Evolutionary conservation across 306 rosid genomes (phyloP), one percentile per base, ranked within the genome.

Genomic region (Hippophae tibetana): DNA sequence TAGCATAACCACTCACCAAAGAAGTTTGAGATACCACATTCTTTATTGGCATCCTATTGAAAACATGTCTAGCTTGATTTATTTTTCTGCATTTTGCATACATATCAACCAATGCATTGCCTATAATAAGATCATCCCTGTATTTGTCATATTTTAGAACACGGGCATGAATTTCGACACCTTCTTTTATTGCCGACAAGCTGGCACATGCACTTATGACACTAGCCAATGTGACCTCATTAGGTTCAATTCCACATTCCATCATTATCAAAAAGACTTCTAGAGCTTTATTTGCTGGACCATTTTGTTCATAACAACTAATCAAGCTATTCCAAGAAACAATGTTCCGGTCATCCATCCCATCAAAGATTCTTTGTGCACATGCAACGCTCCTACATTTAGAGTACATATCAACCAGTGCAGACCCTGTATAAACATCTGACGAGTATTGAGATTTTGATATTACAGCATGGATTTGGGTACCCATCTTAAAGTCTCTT

Each of bases 1-100:
- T 72, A 25, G 72, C 68, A 56, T 72, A 72, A 11, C 77, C 77
- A 40, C 77, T 72, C 9, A 72, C 64, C 72, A 72, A 55, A 47
- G 77, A 72, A 43, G 77, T 72, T 62, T 72, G 61, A 9, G 72
- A 72, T 54, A 56, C 64, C 47, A 72, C 60, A 51, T 61, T 72
- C 56, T 68, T 72, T 1, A 43, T 42, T 44, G 69, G 68, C 77
- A 66, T 61, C 46, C 77, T 51, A 63, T 66, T 60, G n/a, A 66
- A 66, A 61, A 61, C 63, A 67, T 52, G 31, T 43, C 72, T 61
- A 9, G 77, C 77, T 52, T 66, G 55, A 9, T 55, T 43, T 6
- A 72, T 14, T 27, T 56, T 60, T 7, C 61, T 68, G 43, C 72
- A 72, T 61, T 72, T 72, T 13, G 72, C 72, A 62, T 72, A 72